Evolutionary conservation across 2,329 filamentous ascomycete species (phyloP), one percentile per base, ranked within the genome.

Genomic region (Penicillium sp.): DNA sequence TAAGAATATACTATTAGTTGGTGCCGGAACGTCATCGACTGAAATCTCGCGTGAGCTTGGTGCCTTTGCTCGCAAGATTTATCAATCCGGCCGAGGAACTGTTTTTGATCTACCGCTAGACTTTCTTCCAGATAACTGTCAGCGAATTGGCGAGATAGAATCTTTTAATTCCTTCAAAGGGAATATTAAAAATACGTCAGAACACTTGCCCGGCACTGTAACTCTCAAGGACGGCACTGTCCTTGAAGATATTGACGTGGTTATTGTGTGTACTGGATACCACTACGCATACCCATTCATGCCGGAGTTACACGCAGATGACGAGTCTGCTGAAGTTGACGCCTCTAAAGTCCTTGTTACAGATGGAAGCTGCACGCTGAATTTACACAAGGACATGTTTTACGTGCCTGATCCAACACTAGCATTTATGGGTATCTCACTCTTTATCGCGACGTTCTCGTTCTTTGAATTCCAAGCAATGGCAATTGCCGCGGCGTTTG

Each of bases 381-480:
- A 89, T 61, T 72, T 89, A 1, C 83, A 89, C 74, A 83, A 83
- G 57, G 86, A 89, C 65, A 84, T 89, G n/a, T 89, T 87, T 65
- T 89, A 88, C 68, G 88, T 88, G 43, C 79, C 79, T 0, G 85
- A 89, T 59, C 84, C 86, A 0, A 81, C 83, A 0, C 73, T 89
- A 0, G 73, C 77, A 0, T 89, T 89, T 60, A 74, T 89, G n/a
- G 86, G 86, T 0, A 81, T 87, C 0, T 84, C 85, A 0, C 88
- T 85, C 62, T 82, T 87, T 63, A 82, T 82, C 0, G 83, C 85
- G 0, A 89, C 86, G 0, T 89, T 89, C 64, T 84, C 83, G 0
- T 74, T 89, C 0, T 89, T 88, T 58, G 86, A 89, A 59, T 88
- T 87, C 62, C 87, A 89, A 65, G 85, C 84, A 0, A 81, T 86